Evolutionary conservation across 495 filamentous ascomycete species (phyloP), one percentile per base, ranked within the genome.

Genomic region (Tuber microsphaerosporum): DNA sequence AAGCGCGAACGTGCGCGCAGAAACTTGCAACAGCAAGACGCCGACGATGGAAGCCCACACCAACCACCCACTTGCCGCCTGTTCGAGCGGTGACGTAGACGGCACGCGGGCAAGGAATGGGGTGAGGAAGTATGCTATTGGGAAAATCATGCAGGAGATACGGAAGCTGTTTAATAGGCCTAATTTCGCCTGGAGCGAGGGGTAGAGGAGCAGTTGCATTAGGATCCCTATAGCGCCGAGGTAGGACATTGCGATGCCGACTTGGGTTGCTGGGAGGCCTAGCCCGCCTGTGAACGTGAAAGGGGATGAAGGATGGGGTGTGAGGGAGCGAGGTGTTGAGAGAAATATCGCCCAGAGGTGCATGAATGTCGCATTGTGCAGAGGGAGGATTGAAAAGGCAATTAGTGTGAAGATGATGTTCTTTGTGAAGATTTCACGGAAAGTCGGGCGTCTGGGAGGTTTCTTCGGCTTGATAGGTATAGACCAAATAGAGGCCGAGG

Each of bases 281-380:
- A 94, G 85, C 0, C 92, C 92, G 71, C 92, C 92, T 39, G 87
- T 88, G 82, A 93, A 93, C 71, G 85, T 84, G 82, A 93, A 86
- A 48, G 88, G 84, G 6, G 85, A 85, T 39, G 83, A 79, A 2
- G 84, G 84, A 17, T 84, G 81, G 72, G 76, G 76, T 34, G 88
- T 85, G 14, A 84, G 82, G 20, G 87, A 87, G 43, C 87, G 87
- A 0, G 91, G 90, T 0, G 89, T 89, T 17, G 90, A 90, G 69
- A 94, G 85, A 82, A 91, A 93, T 61, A 91, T 86, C 56, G 89
- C 89, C 72, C 90, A 92, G 80, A 93, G 87, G 72, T 90, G 86
- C 84, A 90, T 91, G 85, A 92, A 94, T 8, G 91, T 90, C 61
- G 88, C 88, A 70, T 90, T 91, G 81, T 94, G 92, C 75, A 92